Conservation (phyloP, 2,329 filamentous ascomycete species). For the Aspergillus luchuensis region DNA sequence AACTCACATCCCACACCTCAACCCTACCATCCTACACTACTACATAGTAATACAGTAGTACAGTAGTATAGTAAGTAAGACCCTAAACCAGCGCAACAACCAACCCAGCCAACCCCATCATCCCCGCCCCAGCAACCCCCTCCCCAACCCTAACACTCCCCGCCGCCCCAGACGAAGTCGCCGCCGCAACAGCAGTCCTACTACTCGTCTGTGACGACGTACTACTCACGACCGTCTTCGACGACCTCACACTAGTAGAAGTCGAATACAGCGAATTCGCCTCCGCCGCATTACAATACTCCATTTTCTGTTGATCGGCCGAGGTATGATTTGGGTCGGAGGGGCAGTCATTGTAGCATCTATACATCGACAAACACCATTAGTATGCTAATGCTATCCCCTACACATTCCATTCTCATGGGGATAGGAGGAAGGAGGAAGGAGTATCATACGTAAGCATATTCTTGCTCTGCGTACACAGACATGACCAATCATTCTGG, state of each 20-base stretch:
- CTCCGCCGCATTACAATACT: constrained; percentile 48
- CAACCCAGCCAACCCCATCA: constrained; percentile 2
- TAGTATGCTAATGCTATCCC: too few species aligned
- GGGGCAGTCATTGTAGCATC: constrained; percentile 68
- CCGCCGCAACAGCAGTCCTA: constrained; percentile 4
- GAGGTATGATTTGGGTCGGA: constrained; percentile 43
- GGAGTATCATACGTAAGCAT: constrained; percentile 14
- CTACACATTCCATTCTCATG: too few species aligned
- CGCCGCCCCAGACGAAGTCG: constrained; percentile 5
- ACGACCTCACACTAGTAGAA: not conserved
- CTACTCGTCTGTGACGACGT: constrained; percentile 24
- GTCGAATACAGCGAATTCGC: constrained; percentile 33
- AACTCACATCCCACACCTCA: too few species aligned
- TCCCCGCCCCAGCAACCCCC: not conserved
- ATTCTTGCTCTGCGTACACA: constrained; percentile 19
- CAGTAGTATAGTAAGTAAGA: not conserved
- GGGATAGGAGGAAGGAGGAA: not conserved
- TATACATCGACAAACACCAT: constrained; percentile 18
- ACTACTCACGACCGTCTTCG: constrained; percentile 15
- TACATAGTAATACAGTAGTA: too few species aligned
- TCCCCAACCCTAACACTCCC: not conserved
- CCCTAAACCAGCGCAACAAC: not conserved
- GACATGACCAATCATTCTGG: constrained; percentile 18
- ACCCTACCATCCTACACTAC: too few species aligned
- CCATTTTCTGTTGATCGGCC: constrained; percentile 35